Evolutionary conservation across 1,284 basidiomycete genomes (phyloP), one percentile per base, ranked within the genome.

Genomic region (Ustilago xerochloae): DNA sequence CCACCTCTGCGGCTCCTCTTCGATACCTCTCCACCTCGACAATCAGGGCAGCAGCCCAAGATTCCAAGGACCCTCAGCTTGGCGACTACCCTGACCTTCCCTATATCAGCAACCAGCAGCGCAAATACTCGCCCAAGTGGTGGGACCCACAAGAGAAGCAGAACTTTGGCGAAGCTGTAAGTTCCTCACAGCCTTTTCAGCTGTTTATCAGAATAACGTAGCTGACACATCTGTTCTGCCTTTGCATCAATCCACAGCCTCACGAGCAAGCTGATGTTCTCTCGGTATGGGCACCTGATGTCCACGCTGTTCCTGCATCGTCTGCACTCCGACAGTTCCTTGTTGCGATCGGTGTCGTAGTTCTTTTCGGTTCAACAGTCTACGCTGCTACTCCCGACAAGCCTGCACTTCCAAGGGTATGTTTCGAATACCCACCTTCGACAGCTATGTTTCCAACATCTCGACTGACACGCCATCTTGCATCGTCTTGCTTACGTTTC

Each of bases 181-280:
- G 79, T 59, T 29, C 6, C 32, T 16, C 10, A 8, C 16, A 15
- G 6, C 29, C 41, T 24, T 6, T 20, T 4, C 18, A 15, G 26
- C 22, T 12, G 8, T 47, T 22, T 55, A 20, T 5, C 15, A n/a
- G 16, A 47, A 10, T 26, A 8, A 16, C 6, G 13, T 13, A 26
- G 51, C 51, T 53, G 51, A 53, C 36, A 16, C 20, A 9, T n/a
- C 28, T 33, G 16, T 48, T 18, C 16, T 48, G 12, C 29, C n/a
- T 33, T 52, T 20, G 9, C 4, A 18, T 39, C n/a, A 16, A 28
- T 52, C 18, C n/a, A 33, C 61, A 79, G 79, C 78, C 76, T 46
- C 80, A 82, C 63, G 81, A 83, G 62, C 77, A 83, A 68, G 81
- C 81, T 52, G 82, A 84, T 50, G 71, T 79, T n/a, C 75, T 84